Evolutionary conservation across 805 yeast species (phyloP), one percentile per base, ranked within the genome.

Genomic region (Kluyveromyces siamensis): DNA sequence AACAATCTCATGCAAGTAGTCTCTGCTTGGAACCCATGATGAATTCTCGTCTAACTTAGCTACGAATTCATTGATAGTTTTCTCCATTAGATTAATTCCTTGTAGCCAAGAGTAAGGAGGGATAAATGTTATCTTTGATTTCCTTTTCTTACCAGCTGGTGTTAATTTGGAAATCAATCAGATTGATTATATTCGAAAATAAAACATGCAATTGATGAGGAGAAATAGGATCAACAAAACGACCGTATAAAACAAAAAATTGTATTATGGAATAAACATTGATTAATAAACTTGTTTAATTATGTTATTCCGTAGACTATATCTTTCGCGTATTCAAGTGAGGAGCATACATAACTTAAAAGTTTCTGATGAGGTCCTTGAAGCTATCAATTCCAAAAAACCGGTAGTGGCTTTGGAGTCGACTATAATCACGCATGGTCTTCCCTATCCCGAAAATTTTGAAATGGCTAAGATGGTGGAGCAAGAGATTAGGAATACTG

Each of bases 351-450:
- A 46, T 11, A 27, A 37, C 43, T n/a, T 67, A 2, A 48, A 50
- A n/a, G 39, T 66, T 1, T 59, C 71, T 0, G 53, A 61, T 10
- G 95, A 85, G 54, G 75, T 88, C 14, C 57, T 62, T 51, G 80
- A 81, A 51, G 95, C 95, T 0, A 57, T 87, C 16, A 54, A 55
- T 11, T 73, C 73, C 2, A 72, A 74, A 17, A 65, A 53, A 37
- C 96, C 96, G 0, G 79, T 88, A 6, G 93, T 89, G 3, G 83
- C 96, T 0, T 69, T 88, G 14, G 96, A 89, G 61, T 81, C 89
- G 19, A 88, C 96, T 8, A 89, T 88, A 58, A 79, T 89, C 55
- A 84, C 96, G 7, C 96, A 88, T 68, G 96, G 96, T 0, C 72
- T 88, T 38, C 96, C 96, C 2, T 84, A 67, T 59, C 96, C 96